Base-by-base conservation (phyloP, 2,329 filamentous ascomycete genomes). In the Thielaviopsis punctulata region DNA sequence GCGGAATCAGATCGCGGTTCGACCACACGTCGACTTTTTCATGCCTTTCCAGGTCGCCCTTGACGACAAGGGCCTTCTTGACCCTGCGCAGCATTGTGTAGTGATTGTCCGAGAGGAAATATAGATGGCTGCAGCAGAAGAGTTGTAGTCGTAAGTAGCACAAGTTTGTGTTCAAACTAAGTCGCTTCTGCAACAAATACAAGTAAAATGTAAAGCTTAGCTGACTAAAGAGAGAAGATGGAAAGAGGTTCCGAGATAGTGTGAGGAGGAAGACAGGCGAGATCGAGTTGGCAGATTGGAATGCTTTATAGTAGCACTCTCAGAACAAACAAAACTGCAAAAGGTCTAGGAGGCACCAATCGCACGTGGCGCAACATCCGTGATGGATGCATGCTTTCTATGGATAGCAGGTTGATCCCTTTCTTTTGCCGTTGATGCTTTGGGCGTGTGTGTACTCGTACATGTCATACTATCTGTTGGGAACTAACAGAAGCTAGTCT, bases 1-100 rank as follows among this genome's bases (percentile, higher is more conserved):
- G 57, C n/a, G 65, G 65, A 12, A 65, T 63, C 25, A 68, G 58
- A 44, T 66, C 66, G 57, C 68, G 68, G 53, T 75, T 75, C 23
- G 68, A 70, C 72, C 72, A 75, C 25, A 65, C 62, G 49, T 70
- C 66, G 0, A 69, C 71, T 53, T 72, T 67, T 56, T 72, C 69
- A 55, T 70, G 65, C 49, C 62, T 64, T 13, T 60, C 57, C 45
- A 65, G 63, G 52, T 71, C 64, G 48, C 66, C 66, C 49, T 65
- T 63, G 22, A 71, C 59, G 27, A 61, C 61, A 19, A 64, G 56
- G 13, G 59, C 63, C 39, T 66, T 61, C 43, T 62, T 63, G 22
- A 66, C 36, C 4, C 55, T 58, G 9, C 56, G 57, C n/a, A 53
- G 30, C 23, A 48, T 39, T 18, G 33, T 18, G 33, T 39, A n/a